phyloP scores from a whole-genome alignment of 179 eudicot genomes.

The Sideroxylon spinosum region DNA sequence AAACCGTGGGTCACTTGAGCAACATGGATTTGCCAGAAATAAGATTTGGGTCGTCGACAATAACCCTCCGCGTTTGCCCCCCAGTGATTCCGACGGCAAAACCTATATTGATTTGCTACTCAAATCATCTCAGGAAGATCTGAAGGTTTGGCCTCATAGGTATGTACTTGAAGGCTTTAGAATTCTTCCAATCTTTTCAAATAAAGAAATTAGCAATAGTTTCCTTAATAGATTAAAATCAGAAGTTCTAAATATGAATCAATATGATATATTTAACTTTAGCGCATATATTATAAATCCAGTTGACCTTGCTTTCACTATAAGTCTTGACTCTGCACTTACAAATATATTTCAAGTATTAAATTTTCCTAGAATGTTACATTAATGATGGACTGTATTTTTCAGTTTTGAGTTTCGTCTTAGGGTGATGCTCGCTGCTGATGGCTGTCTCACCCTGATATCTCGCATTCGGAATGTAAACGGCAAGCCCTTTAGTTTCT shows the following conservation, averaged over 20 bases:
- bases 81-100: constrained; percentile 34
- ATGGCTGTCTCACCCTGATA: constrained; percentile 56
- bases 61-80: constrained; percentile 52
- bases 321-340: neutral
- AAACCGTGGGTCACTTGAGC: constrained; percentile 67
- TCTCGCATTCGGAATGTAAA: constrained; percentile 74
- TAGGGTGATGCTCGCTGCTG: constrained; percentile 53
- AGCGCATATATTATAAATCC: neutral
- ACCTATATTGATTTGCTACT: constrained; percentile 51
- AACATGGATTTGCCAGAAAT: constrained; percentile 86
- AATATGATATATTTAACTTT: neutral
- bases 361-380: neutral
- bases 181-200: neutral
- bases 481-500: constrained; percentile 78
- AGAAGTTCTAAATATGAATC: neutral
- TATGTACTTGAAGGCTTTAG: constrained; percentile 19
- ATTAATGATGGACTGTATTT: neutral
- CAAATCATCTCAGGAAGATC: constrained; percentile 64
- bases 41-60: constrained; percentile 63
- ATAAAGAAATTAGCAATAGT: neutral
- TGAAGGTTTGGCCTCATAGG: constrained; percentile 74
- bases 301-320: neutral
- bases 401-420: constrained; percentile 77
- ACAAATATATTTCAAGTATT: neutral
- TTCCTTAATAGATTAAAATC: neutral